Evolutionary conservation across 2,329 filamentous ascomycete species (phyloP).

Genomic region (Fusarium sp.): DNA sequence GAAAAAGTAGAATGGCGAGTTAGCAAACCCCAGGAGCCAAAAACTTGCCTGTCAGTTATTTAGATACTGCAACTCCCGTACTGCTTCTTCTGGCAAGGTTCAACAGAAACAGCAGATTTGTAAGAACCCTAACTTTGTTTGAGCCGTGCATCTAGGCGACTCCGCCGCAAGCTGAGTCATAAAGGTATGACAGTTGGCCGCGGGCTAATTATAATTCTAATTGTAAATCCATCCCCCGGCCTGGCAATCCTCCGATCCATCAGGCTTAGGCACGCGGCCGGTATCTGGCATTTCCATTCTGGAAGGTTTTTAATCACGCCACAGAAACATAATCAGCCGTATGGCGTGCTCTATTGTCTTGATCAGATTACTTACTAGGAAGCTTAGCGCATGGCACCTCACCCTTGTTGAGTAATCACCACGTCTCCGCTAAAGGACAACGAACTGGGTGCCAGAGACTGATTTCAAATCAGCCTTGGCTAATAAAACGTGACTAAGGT

Average conservation of each 20-base stretch:
- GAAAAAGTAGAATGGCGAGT: not conserved
- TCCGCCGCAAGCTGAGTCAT: not conserved
- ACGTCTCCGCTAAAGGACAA: not conserved
- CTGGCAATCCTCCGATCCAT: not conserved
- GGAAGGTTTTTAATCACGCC: too few species aligned
- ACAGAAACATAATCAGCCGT: not conserved
- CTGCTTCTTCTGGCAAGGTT: too few species aligned
- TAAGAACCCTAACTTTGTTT: not conserved
- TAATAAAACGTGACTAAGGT: accelerated
- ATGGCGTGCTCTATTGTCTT: not conserved
- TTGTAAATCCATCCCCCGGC: not conserved
- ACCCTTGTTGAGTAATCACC: not conserved
- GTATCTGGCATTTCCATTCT: too few species aligned
- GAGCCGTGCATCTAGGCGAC: not conserved
- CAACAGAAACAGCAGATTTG: not conserved
- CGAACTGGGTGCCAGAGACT: not conserved
- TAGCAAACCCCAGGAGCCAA: not conserved
- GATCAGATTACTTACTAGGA: not conserved
- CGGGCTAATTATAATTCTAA: not conserved
- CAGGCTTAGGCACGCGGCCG: not conserved
- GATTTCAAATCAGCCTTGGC: not conserved
- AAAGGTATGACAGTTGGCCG: not conserved
- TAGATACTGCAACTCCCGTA: not conserved
- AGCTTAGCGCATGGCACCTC: not conserved
- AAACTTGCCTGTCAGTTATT: not conserved